Percentiles rank a stretch among this genome's conserved stretches.
Conservation (phyloP, 331 rosid species). For the Quercus lobata region DNA sequence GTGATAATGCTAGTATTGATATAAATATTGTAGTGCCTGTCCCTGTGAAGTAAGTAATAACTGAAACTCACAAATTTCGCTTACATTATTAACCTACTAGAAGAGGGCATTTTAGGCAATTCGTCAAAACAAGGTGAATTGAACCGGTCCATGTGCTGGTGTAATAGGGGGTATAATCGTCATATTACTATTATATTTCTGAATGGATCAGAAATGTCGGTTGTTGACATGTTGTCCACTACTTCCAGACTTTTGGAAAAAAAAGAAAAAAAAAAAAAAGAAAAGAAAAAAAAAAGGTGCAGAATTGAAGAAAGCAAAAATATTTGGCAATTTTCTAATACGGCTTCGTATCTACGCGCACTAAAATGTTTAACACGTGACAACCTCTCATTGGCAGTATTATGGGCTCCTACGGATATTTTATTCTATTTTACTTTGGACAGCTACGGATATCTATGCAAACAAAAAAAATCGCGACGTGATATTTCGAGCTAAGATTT, state of each 20-base stretch:
- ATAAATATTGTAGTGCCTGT: too few species aligned
- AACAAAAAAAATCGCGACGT: neutral
- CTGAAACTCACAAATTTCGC: too few species aligned
- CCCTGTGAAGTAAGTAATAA: too few species aligned
- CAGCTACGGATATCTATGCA: neutral
- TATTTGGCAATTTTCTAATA: neutral
- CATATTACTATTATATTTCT: neutral
- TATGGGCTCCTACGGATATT: too few species aligned
- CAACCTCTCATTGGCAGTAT: neutral
- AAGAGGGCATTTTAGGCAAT: conserved; percentile 2
- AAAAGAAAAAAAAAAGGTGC: too few species aligned
- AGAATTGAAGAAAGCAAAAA: conserved; percentile 14
- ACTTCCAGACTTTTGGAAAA: neutral
- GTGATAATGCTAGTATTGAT: too few species aligned
- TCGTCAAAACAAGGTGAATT: neutral
- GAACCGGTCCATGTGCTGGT: neutral
- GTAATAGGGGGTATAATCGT: conserved; percentile 22
- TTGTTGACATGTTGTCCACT: conserved; percentile 11
- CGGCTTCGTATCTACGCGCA: neutral
- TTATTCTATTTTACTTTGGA: neutral
- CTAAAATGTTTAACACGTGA: neutral
- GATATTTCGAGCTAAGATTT: neutral
- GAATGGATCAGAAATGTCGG: conserved; percentile 25
- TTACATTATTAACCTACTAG: too few species aligned
- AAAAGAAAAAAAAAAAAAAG: neutral